Conservation (phyloP, 2,329 filamentous ascomycete species). For the Alternaria longipes region DNA sequence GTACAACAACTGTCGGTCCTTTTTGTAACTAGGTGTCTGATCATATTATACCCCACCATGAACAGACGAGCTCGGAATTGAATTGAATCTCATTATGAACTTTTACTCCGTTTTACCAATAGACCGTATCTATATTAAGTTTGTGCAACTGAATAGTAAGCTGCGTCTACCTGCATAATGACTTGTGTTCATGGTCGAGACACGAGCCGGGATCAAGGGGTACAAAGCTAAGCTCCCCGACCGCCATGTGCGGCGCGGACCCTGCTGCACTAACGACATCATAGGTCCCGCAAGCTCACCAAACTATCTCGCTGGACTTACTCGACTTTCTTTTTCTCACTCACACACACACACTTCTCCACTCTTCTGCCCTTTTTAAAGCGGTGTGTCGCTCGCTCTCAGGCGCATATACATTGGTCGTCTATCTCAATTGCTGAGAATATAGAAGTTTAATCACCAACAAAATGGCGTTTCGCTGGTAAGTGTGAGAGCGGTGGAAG, state of each 20-base stretch:
- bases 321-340: constrained; percentile 13
- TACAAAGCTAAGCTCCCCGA: constrained; percentile 19
- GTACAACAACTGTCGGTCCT: constrained; percentile 26
- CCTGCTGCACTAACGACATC: constrained; percentile 23
- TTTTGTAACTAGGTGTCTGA: constrained; percentile 21
- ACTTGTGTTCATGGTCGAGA: constrained; percentile 8
- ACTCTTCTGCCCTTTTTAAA: constrained; percentile 4
- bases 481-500: constrained; percentile 1
- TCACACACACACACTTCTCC: constrained; percentile 10
- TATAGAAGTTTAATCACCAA: neutral
- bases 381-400: constrained; percentile 4
- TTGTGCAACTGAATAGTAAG: neutral
- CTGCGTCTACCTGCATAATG: constrained; percentile 4
- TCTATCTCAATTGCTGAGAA: neutral
- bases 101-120: neutral
- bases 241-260: constrained; percentile 21
- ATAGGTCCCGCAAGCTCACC: constrained; percentile 22
- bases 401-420: neutral
- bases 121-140: neutral
- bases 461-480: constrained; percentile 24
- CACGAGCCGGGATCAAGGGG: constrained; percentile 15
- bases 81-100: constrained; percentile 13
- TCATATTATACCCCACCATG: constrained; percentile 35
- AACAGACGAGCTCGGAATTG: constrained; percentile 28
- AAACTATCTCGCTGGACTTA: constrained; percentile 12